phyloP scores from a whole-genome alignment of 2,329 filamentous ascomycete species.

The Penicillium sp. region DNA sequence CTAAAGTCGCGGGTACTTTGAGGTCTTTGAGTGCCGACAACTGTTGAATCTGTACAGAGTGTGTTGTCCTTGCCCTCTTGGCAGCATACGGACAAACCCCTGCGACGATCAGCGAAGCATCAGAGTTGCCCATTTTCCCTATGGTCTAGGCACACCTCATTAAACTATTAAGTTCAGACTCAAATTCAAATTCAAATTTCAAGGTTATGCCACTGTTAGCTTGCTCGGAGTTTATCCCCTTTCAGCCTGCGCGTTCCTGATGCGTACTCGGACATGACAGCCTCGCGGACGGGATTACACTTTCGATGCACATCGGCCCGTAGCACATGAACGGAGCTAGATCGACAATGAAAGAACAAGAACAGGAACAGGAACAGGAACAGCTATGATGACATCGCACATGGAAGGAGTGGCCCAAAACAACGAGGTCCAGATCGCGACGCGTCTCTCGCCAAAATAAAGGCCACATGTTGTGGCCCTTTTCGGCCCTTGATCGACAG shows the following conservation, averaged over 20 bases:
- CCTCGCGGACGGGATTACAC: neutral
- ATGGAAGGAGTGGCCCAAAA: neutral
- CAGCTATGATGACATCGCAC: conserved; percentile 11
- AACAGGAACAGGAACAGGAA: neutral
- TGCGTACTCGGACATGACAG: neutral
- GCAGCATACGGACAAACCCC: conserved; percentile 15
- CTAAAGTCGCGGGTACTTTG: neutral
- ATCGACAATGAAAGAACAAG: neutral
- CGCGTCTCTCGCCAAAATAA: conserved; percentile 5
- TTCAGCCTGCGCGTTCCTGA: neutral
- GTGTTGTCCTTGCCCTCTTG: conserved; percentile 6
- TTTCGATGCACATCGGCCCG: neutral
- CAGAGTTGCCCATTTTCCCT: neutral
- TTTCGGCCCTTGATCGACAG: conserved; percentile 21
- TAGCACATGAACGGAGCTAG: neutral
- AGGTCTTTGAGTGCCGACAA: neutral
- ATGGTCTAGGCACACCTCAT: neutral
- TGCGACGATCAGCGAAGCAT: conserved; percentile 14
- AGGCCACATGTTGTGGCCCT: conserved; percentile 6
- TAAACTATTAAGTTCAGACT: no score
- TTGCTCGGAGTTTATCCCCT: neutral
- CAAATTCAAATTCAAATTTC: neutral
- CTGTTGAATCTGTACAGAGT: neutral
- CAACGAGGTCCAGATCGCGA: conserved; percentile 1
- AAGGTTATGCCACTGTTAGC: neutral